A percentile compares a stretch with the other conserved stretches of the same genome.
These are phyloP conservation scores for Euphorbia pulcherrima DNA, from an alignment of 345 rosid genomes.

Conservation along the genomic window DNA sequence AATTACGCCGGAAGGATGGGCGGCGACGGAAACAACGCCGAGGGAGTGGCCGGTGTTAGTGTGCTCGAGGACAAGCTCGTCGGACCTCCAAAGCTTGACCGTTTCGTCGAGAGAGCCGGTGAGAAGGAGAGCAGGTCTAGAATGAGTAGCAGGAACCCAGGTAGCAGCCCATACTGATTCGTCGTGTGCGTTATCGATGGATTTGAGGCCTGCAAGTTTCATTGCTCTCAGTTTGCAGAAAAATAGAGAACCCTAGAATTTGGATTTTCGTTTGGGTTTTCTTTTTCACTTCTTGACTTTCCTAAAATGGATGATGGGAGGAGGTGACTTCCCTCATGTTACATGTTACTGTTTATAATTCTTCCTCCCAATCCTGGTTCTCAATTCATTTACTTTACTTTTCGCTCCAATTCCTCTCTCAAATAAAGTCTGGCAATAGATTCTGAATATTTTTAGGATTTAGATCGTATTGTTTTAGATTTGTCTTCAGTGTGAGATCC, in stretches of 20 bases:
- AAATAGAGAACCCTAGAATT: constrained; percentile 15
- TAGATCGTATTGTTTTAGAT: no score
- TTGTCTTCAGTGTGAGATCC: no score
- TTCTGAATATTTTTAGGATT: no score
- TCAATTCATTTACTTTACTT: no score
- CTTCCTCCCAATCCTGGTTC: no score
- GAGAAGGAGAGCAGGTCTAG: constrained; percentile 63
- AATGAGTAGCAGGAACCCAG: constrained; percentile 74
- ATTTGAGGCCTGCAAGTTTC: constrained; percentile 88
- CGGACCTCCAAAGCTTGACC: constrained; percentile 77
- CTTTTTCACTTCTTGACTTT: no score
- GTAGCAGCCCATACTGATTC: constrained; percentile 92
- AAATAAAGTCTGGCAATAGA: no score
- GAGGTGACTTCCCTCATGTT: no score
- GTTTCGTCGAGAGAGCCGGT: constrained; percentile 96
- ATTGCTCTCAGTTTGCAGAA: constrained; percentile 21
- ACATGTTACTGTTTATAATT: no score
- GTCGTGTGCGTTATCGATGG: constrained; percentile 76
- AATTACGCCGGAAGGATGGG: constrained; percentile 90
- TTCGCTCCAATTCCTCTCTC: no score
- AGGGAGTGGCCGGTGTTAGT: constrained; percentile 90
- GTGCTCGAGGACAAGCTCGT: constrained; percentile 68
- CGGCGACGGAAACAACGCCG: constrained; percentile 91
- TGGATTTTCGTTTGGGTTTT: no score
- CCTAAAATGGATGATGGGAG: no score